phyloP scores from a whole-genome alignment of 1,284 basidiomycete genomes.

The Dichomitus squalens region DNA sequence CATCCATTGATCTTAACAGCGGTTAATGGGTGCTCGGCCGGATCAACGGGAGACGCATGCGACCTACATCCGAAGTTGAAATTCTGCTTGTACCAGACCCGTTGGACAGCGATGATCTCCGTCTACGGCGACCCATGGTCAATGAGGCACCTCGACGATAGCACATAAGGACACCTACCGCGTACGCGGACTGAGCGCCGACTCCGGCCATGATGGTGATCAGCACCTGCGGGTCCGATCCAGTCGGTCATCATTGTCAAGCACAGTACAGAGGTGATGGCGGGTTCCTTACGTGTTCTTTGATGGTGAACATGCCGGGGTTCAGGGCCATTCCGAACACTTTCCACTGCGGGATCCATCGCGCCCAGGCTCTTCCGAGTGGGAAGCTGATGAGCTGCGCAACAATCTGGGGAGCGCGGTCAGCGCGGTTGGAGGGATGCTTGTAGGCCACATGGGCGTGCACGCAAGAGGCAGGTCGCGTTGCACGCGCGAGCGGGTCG shows the following conservation, averaged over 20 bases:
- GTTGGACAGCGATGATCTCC: slow-evolving; percentile 77
- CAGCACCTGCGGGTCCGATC: slow-evolving; percentile 30
- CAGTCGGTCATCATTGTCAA: not conserved
- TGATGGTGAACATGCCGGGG: slow-evolving; percentile 69
- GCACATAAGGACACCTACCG: slow-evolving; percentile 26
- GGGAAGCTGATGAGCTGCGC: slow-evolving; percentile 65
- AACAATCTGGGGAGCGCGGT: slow-evolving; percentile 41
- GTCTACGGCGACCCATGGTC: slow-evolving; percentile 40
- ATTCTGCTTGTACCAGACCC: slow-evolving; percentile 65
- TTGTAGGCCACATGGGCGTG: not conserved
- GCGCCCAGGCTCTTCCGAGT: slow-evolving; percentile 57
- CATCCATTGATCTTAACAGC: slow-evolving; percentile 66
- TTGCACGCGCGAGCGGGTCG: not conserved
- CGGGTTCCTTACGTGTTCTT: slow-evolving; percentile 53
- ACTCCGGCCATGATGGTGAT: slow-evolving; percentile 79
- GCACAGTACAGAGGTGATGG: not conserved
- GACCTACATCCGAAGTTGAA: slow-evolving; percentile 64
- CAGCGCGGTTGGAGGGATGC: not conserved
- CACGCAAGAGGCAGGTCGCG: not conserved
- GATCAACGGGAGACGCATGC: not conserved
- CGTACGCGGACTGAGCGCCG: slow-evolving; percentile 58
- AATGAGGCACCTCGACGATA: not conserved
- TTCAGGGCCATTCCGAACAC: slow-evolving; percentile 59
- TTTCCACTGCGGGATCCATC: slow-evolving; percentile 50
- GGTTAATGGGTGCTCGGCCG: too few species aligned